These are phyloP conservation scores for Fusarium solani-melongenae DNA, from an alignment of 2,329 filamentous ascomycete genomes.

Conservation along the genomic window DNA sequence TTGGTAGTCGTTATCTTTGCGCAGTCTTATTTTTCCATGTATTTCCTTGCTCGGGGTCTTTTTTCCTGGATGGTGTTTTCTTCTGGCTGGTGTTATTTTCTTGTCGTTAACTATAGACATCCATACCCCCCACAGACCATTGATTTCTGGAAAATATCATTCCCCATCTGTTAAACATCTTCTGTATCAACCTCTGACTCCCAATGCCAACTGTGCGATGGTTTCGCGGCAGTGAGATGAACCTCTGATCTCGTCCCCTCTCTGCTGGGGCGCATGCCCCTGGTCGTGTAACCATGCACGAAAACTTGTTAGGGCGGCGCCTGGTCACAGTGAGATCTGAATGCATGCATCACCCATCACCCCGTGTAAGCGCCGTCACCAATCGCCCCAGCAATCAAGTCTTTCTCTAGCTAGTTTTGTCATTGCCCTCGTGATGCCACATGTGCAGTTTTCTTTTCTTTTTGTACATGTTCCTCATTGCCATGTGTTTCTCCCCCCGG, in stretches of 20 bases:
- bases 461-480: background rate
- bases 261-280: background rate
- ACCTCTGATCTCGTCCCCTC: background rate
- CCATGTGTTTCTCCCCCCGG: background rate
- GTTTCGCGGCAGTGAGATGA: background rate
- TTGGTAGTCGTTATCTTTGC: no score
- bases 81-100: background rate
- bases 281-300: background rate
- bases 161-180: no score
- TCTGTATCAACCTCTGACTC: background rate
- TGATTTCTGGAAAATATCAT: background rate
- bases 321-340: slow-evolving; percentile 6
- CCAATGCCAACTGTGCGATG: background rate
- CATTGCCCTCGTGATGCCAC: background rate
- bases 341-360: background rate
- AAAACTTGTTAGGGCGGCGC: background rate
- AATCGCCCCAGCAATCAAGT: background rate
- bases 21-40: no score
- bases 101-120: background rate
- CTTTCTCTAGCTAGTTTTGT: background rate
- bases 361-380: background rate
- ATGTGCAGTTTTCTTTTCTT: background rate
- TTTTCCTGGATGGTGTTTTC: background rate
- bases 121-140: background rate
- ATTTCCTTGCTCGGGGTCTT: background rate